Conservation (phyloP, 768 basidiomycete genomes). For the Lepiota venenata region DNA sequence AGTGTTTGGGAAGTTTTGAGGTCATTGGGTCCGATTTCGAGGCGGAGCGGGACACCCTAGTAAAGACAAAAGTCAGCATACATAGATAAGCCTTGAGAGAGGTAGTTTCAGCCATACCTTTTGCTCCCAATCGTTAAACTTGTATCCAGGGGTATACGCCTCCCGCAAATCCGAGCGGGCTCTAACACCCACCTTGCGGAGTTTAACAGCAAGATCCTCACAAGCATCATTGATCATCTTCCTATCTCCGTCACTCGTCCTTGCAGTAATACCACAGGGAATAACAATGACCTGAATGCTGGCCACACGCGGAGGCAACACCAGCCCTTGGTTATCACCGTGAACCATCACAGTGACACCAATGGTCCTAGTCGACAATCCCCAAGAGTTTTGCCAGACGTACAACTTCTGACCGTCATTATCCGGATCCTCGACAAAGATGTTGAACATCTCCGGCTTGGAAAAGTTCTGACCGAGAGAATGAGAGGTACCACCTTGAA, state of each 20-base stretch:
- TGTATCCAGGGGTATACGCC: conserved; percentile 97
- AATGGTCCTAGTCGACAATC: conserved; percentile 91
- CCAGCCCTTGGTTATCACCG: conserved; percentile 95
- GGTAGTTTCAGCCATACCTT: conserved; percentile 50
- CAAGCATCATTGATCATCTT: conserved; percentile 73
- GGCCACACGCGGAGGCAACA: conserved; percentile 97
- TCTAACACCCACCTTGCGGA: conserved; percentile 72
- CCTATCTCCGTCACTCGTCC: conserved; percentile 66
- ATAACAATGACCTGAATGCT: conserved; percentile 87
- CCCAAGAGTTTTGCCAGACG: conserved; percentile 99
- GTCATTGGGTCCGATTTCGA: conserved; percentile 96
- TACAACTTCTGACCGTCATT: conserved; percentile 64
- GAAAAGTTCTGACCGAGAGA: conserved; percentile 99
- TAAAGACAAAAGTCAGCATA: background rate
- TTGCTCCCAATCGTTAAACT: conserved; percentile 99
- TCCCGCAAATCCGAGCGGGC: conserved; percentile 92
- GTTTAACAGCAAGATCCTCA: conserved; percentile 67
- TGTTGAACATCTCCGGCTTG: conserved; percentile 95
- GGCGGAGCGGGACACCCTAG: conserved; percentile 93
- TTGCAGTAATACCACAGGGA: conserved; percentile 92
- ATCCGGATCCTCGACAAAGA: conserved; percentile 88
- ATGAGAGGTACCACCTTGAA: conserved; percentile 97
- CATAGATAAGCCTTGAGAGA: no score
- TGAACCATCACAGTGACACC: conserved; percentile 99
- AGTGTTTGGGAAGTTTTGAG: conserved; percentile 79